These are phyloP conservation scores for Calamus simplicifolius DNA, from an alignment of 176 grass and related monocot genomes.

Conservation along the genomic window DNA sequence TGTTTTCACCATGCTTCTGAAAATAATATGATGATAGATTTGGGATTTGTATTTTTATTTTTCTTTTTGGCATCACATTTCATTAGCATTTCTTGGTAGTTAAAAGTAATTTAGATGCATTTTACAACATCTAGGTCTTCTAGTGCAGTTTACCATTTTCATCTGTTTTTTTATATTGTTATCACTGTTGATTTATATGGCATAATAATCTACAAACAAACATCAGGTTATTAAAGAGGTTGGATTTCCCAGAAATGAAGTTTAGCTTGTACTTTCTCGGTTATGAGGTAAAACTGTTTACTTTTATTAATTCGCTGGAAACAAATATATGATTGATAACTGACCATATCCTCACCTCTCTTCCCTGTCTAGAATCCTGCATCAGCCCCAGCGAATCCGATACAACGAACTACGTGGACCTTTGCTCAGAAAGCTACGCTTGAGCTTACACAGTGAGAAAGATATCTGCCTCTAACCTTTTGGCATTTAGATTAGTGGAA, in stretches of 20 bases:
- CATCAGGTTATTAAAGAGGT: slow-evolving; percentile 76
- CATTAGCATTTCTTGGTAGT: too few relatives aligned
- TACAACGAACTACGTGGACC: slow-evolving; percentile 76
- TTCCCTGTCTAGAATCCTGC: slow-evolving; percentile 37
- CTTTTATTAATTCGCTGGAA: background rate
- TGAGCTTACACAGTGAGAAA: slow-evolving; percentile 81
- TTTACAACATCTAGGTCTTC: too few relatives aligned
- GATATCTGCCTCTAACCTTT: background rate
- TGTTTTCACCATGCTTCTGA: too few relatives aligned
- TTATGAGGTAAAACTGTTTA: slow-evolving; percentile 50
- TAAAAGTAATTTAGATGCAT: too few relatives aligned
- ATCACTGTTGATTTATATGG: background rate
- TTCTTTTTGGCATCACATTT: too few relatives aligned
- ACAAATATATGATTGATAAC: too few relatives aligned
- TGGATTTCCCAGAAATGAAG: slow-evolving; percentile 94
- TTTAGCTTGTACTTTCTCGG: slow-evolving; percentile 97
- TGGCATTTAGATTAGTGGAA: background rate
- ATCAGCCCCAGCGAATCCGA: slow-evolving; percentile 59
- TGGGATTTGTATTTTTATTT: too few relatives aligned
- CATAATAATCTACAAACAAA: slow-evolving; percentile 10
- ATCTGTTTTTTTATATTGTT: background rate
- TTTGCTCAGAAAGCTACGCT: slow-evolving; percentile 92
- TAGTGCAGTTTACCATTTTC: too few relatives aligned
- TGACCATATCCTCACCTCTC: too few relatives aligned
- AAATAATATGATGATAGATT: too few relatives aligned